These are phyloP conservation scores for Cyberlindnera maclurae DNA, from an alignment of 805 yeast genomes.

Conservation along the genomic window DNA sequence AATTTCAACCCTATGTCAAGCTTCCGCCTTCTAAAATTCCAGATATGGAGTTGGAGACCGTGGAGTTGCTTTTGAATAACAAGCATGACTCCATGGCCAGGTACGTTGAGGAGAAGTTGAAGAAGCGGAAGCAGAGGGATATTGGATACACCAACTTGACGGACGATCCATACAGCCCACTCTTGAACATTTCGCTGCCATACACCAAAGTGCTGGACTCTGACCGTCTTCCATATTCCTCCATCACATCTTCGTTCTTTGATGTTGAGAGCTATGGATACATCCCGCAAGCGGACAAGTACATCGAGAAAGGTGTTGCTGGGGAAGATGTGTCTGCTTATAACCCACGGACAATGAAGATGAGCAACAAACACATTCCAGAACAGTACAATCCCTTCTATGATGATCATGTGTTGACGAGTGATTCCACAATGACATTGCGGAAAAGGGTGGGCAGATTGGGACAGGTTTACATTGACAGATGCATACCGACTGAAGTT, in stretches of 20 bases:
- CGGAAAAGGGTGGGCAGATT: constrained; percentile 73
- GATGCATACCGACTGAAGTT: constrained; percentile 40
- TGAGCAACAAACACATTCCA: constrained; percentile 23
- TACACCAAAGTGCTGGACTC: constrained; percentile 42
- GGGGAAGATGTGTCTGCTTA: constrained; percentile 26
- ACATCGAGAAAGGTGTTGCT: constrained; percentile 18
- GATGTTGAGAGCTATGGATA: constrained; percentile 58
- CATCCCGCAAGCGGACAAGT: constrained; percentile 21
- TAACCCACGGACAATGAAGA: constrained; percentile 19
- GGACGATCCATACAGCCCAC: constrained; percentile 81
- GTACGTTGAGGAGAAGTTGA: constrained; percentile 81
- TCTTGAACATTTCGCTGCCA: constrained; percentile 58
- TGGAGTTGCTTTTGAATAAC: constrained; percentile 63
- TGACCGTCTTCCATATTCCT: constrained; percentile 70
- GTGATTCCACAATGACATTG: constrained; percentile 45
- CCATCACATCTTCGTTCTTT: constrained; percentile 63
- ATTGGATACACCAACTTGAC: constrained; percentile 77
- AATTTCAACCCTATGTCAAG: constrained; percentile 71
- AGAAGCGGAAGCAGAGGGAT: constrained; percentile 55
- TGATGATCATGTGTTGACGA: constrained; percentile 26
- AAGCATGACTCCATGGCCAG: constrained; percentile 71
- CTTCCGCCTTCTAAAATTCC: constrained; percentile 89
- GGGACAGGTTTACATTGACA: constrained; percentile 66
- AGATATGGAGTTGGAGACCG: constrained; percentile 82
- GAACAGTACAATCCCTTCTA: constrained; percentile 32